These are phyloP conservation scores for Aechmea fasciata DNA, from an alignment of 176 grass and related monocot genomes.

Conservation along the genomic window DNA sequence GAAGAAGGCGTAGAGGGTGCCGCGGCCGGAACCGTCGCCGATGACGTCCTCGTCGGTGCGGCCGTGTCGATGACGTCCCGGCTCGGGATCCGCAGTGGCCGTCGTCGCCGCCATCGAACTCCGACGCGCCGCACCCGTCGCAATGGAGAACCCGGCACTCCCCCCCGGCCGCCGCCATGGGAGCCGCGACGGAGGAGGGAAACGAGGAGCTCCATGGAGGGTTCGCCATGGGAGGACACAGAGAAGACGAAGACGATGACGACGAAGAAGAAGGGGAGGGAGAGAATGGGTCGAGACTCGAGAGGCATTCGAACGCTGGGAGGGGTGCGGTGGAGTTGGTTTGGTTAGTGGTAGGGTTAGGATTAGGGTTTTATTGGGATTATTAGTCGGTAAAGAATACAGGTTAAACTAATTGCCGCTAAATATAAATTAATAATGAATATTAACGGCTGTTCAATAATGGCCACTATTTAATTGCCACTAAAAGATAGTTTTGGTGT, in stretches of 20 bases:
- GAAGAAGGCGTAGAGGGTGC: conserved; percentile 14
- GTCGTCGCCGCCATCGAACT: conserved; percentile 17
- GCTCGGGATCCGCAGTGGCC: conserved; percentile 35
- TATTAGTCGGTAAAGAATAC: too few species aligned
- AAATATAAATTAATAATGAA: too few species aligned
- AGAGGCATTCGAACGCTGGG: too few species aligned
- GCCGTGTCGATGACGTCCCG: conserved; percentile 35
- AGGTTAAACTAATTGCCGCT: too few species aligned
- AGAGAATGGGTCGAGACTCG: too few species aligned
- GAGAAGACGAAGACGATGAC: not conserved
- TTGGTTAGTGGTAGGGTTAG: too few species aligned
- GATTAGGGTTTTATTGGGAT: too few species aligned
- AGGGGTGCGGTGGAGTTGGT: too few species aligned
- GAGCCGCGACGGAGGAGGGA: conserved; percentile 10
- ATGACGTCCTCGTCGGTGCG: conserved; percentile 30
- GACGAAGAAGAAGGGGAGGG: too few species aligned
- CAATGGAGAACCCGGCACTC: conserved; percentile 26
- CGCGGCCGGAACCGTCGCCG: conserved; percentile 7
- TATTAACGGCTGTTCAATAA: too few species aligned
- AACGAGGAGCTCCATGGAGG: conserved; percentile 19
- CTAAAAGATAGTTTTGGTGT: too few species aligned
- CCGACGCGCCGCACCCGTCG: conserved; percentile 19
- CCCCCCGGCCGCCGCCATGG: not conserved
- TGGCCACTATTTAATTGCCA: too few species aligned
- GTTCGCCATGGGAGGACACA: not conserved